Conservation (phyloP, 2,329 filamentous ascomycete genomes). For the Cercospora nicotianae region DNA sequence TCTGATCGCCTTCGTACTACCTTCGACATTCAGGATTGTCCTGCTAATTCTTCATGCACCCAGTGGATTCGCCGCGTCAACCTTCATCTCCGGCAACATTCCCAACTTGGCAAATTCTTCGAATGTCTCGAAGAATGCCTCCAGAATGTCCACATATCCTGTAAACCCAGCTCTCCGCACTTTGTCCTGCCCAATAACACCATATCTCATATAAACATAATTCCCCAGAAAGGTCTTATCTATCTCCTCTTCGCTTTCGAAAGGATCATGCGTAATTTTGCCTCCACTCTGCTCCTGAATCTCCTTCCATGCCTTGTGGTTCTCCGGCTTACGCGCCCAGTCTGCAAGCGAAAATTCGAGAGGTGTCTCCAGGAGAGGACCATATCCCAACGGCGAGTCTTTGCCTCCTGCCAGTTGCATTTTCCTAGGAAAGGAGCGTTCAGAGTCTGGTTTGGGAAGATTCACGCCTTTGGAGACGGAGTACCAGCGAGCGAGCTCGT, state of each 20-base stretch:
- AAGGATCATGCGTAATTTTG: neutral
- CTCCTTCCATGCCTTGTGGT: conserved; percentile 2
- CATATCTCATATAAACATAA: neutral
- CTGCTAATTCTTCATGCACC: neutral
- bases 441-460: neutral
- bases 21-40: neutral
- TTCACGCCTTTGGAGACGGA: conserved; percentile 1
- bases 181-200: conserved; percentile 2
- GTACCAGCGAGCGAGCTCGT: conserved; percentile 11
- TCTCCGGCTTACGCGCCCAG: conserved; percentile 1
- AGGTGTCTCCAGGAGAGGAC: neutral
- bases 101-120: conserved; percentile 4
- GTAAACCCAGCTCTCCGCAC: conserved; percentile 5
- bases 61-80: conserved; percentile 2
- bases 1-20: neutral
- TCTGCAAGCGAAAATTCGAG: conserved; percentile 2
- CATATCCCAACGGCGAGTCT: conserved; percentile 10
- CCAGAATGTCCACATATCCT: conserved; percentile 8
- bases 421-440: neutral
- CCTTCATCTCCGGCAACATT: conserved; percentile 8
- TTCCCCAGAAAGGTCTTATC: conserved; percentile 2
- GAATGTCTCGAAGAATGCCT: conserved; percentile 11
- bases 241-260: neutral
- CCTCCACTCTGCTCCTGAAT: neutral
- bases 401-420: neutral